phyloP scores from a whole-genome alignment of 108 stramenopile genomes.

The Nitzschia inconspicua region DNA sequence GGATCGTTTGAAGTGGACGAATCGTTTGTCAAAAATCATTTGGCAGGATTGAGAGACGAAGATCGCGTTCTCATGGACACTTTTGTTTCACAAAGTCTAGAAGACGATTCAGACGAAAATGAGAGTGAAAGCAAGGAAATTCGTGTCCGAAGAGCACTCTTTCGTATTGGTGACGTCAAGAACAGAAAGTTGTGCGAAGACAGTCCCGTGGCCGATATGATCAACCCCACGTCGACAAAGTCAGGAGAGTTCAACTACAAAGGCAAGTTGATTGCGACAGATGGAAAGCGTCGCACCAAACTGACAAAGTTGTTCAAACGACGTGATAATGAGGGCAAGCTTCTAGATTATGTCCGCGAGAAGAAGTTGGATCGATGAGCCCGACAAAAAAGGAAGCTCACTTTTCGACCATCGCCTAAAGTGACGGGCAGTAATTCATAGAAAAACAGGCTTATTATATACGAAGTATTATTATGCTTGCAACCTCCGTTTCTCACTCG shows the following conservation, averaged over 20 bases:
- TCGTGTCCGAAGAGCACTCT: conserved; percentile 53
- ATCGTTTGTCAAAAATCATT: conserved; percentile 68
- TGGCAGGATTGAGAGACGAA: conserved; percentile 57
- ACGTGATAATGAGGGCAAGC: conserved; percentile 69
- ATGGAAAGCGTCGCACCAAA: conserved; percentile 66
- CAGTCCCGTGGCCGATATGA: conserved; percentile 53
- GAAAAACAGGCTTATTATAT: too few species aligned
- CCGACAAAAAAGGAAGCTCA: background rate
- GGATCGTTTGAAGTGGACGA: conserved; percentile 72
- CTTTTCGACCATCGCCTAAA: too few species aligned
- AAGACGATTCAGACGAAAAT: conserved; percentile 13
- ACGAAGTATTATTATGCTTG: too few species aligned
- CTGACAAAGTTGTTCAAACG: conserved; percentile 83
- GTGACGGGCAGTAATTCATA: too few species aligned
- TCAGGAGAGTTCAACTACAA: conserved; percentile 64
- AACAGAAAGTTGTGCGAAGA: conserved; percentile 36
- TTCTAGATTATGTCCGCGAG: conserved; percentile 57
- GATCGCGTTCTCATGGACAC: conserved; percentile 72
- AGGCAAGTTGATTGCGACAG: conserved; percentile 61
- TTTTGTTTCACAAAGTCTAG: conserved; percentile 63
- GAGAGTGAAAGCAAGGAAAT: conserved; percentile 21
- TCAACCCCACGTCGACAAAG: conserved; percentile 26
- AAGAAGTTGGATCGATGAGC: conserved; percentile 52
- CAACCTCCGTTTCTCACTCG: too few species aligned
- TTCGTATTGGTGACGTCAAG: conserved; percentile 55